Percentiles rank a stretch among this genome's conserved stretches.
phyloP scores from a whole-genome alignment of 345 rosid species.

The Acer saccharum region DNA sequence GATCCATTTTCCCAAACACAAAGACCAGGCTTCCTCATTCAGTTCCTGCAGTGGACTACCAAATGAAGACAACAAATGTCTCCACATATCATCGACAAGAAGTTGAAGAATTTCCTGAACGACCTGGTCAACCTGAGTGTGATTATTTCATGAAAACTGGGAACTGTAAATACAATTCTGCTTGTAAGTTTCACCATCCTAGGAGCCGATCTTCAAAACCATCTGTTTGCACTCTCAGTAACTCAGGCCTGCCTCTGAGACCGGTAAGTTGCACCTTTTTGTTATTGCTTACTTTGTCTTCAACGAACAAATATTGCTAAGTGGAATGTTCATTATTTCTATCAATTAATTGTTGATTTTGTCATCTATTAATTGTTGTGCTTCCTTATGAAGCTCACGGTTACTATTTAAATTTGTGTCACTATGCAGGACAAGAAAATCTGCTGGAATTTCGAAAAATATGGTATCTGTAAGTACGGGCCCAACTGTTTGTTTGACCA shows the following conservation, averaged over 20 bases:
- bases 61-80: not conserved
- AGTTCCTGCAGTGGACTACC: not conserved
- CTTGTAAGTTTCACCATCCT: slow-evolving; percentile 58
- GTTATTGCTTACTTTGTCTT: not conserved
- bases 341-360: not conserved
- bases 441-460: slow-evolving; percentile 36
- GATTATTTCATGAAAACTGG: slow-evolving; percentile 51
- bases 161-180: slow-evolving; percentile 39
- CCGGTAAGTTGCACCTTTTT: slow-evolving; percentile 36
- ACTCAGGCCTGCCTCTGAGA: slow-evolving; percentile 43
- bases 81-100: slow-evolving; percentile 3
- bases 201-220: slow-evolving; percentile 30
- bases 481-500: slow-evolving; percentile 47
- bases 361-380: not conserved
- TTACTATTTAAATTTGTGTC: not conserved
- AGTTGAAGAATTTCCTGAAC: slow-evolving; percentile 48
- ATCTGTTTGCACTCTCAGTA: slow-evolving; percentile 21
- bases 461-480: slow-evolving; percentile 53
- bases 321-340: not conserved
- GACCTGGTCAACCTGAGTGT: slow-evolving; percentile 55
- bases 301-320: not conserved
- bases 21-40: not conserved
- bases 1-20: not conserved
- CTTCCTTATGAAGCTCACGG: not conserved
- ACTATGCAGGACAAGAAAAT: slow-evolving; percentile 22